Evolutionary conservation across 2,329 filamentous ascomycete species (phyloP), one percentile per base, ranked within the genome.

Genomic region (Cladophialophora bantiana): DNA sequence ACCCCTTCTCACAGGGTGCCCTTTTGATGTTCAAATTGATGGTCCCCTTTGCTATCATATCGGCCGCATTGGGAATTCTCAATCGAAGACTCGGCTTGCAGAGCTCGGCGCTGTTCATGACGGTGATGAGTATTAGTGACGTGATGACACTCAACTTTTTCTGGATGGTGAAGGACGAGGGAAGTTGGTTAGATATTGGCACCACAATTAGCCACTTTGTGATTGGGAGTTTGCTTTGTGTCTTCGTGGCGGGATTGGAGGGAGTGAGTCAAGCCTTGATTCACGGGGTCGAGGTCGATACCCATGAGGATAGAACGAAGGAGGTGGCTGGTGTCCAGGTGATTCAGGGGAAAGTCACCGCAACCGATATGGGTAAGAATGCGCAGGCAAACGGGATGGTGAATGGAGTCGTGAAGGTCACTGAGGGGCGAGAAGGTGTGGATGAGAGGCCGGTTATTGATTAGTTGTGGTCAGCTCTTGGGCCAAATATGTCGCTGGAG

Each of bases 171-270:
- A 91, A 91, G 74, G 95, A 99, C 73, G 95, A 99, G 77, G 95
- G 95, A 0, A 95, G 91, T 26, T 99, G 95, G 95, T 81, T 99
- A 67, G 95, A 99, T 77, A 99, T 99, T 76, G 95, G 95, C 36
- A 96, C 93, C 34, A 97, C 93, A 3, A 99, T 99, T 72, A 96
- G 88, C 75, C 94, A 98, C 77, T 99, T 98, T 78, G 88, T 89
- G 68, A 98, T 99, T 80, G 94, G 93, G 18, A 97, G 93, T 78
- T 78, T 92, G 73, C 76, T 98, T 53, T 95, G 93, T 72, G 89
- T 96, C 7, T 99, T 99, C 80, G 93, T 99, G 52, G 92, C 93
- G 0, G 88, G 86, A 13, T 81, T 99, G 54, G 95, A 99, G 80
- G 89, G 90, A 15, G 86, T 96, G 3, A 97, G 93, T 75, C 91